These are phyloP conservation scores for Calonectria henricotiae DNA, from an alignment of 2,329 filamentous ascomycete genomes.

Conservation along the genomic window DNA sequence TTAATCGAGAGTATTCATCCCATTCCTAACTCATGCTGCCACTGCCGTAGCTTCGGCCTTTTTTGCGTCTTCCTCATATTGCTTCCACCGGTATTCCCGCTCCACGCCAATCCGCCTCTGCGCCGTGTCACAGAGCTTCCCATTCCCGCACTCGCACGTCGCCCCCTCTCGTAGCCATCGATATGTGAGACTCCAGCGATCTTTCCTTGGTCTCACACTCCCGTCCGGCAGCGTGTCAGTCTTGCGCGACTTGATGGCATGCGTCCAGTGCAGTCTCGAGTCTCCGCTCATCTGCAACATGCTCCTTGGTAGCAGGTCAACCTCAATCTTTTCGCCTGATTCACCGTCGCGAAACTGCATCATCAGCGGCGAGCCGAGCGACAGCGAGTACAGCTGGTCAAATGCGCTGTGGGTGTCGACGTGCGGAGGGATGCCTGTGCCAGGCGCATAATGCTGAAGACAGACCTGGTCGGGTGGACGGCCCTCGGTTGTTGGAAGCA, in stretches of 20 bases:
- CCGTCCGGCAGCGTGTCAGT: slow-evolving; percentile 67
- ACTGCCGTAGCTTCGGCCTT: slow-evolving; percentile 29
- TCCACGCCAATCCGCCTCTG: slow-evolving; percentile 64
- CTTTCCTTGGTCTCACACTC: slow-evolving; percentile 60
- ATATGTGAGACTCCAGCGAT: slow-evolving; percentile 72
- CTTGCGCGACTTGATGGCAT: slow-evolving; percentile 70
- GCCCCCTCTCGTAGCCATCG: slow-evolving; percentile 66
- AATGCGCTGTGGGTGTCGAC: slow-evolving; percentile 71
- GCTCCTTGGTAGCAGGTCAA: slow-evolving; percentile 66
- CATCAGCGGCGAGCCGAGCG: slow-evolving; percentile 61
- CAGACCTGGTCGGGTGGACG: slow-evolving; percentile 72
- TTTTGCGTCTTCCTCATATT: slow-evolving; percentile 50
- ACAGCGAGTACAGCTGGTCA: slow-evolving; percentile 65
- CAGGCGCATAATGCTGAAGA: slow-evolving; percentile 74
- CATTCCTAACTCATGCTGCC: slow-evolving; percentile 7
- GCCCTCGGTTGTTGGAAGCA: slow-evolving; percentile 64
- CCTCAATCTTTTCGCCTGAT: slow-evolving; percentile 56
- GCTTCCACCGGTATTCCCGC: slow-evolving; percentile 68
- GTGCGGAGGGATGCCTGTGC: slow-evolving; percentile 74
- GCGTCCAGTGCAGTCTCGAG: slow-evolving; percentile 70
- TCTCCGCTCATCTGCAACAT: slow-evolving; percentile 69
- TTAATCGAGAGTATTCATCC: neutral
- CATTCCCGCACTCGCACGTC: slow-evolving; percentile 68
- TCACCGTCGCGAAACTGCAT: slow-evolving; percentile 62
- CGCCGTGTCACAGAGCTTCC: slow-evolving; percentile 68